A percentile compares a stretch with the other conserved stretches of the same genome.
phyloP scores from a whole-genome alignment of 148 eudicot genomes.

The Camellia granthamiana region DNA sequence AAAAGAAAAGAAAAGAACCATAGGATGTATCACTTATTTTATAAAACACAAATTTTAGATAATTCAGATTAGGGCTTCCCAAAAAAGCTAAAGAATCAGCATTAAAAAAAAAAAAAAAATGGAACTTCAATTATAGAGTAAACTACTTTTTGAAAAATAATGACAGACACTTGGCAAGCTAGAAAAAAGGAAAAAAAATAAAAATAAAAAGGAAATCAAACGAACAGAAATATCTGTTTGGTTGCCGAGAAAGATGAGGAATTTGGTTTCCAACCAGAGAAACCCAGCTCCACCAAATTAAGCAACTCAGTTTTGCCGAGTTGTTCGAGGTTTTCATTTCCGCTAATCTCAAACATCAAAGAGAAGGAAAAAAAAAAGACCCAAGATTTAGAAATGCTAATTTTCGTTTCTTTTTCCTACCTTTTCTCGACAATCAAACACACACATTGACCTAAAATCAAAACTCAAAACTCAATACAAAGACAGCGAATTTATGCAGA shows the following conservation, averaged over 20 bases:
- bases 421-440: constrained; percentile 1
- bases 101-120: neutral
- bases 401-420: neutral
- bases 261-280: neutral
- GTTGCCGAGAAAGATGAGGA: neutral
- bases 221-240: neutral
- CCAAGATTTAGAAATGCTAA: neutral
- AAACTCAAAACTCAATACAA: neutral
- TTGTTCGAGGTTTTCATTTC: neutral
- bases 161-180: neutral
- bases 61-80: neutral
- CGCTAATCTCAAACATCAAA: neutral
- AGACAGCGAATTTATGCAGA: neutral
- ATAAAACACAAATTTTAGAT: neutral
- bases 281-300: too few relatives aligned
- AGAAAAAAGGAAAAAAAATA: neutral
- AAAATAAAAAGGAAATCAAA: neutral
- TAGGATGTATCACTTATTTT: neutral
- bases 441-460: neutral
- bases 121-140: neutral
- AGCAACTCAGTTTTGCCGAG: too few relatives aligned
- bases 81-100: too few relatives aligned
- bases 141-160: neutral
- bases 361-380: neutral
- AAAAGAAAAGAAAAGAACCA: neutral